Base-by-base conservation (phyloP, 2,329 filamentous ascomycete genomes). In the Seiridium cupressi region DNA sequence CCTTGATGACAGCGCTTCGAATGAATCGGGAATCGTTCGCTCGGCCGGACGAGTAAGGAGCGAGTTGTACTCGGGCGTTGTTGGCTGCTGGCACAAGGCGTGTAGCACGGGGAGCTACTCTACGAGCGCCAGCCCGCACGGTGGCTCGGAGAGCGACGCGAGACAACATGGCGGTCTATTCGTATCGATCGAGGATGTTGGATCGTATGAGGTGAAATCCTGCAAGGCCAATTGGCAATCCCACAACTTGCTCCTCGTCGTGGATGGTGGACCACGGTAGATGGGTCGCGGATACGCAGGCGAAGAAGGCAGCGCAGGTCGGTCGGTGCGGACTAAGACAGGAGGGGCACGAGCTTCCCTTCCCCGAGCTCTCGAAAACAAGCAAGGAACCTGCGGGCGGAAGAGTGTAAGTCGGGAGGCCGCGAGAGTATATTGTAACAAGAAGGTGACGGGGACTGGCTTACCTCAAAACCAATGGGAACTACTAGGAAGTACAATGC, bases 1-100 rank as follows among this genome's bases (percentile, higher is more conserved):
- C 85, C 79, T 94, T 92, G 71, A 96, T 89, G 64, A 96, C 92
- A 59, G 92, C 93, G 51, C 89, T 89, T 61, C 91, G 85, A 49
- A 90, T 92, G 55, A 55, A 55, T 60, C 84, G 87, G 61, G 84
- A 82, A 68, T 89, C 77, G 64, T 63, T 70, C 7, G 67, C 66
- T 64, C 68, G 68, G 32, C 66, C 63, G 38, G 70, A 67, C 3
- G 67, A 68, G 61, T 70, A 73, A 54, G 69, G 60, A 46, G 79
- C 71, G 35, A 35, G 51, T 57, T 35, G 59, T 40, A 64, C 64
- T 40, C 59, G 47, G 6, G 61, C 38, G 46, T 26, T 64, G 51
- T 56, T 58, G 61, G 62, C 44, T 31, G 63, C 61, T 3, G 65
- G 64, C 51, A 62, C 60, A 32, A 66, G 42, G 44, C 68, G 64